Conservation (phyloP, 805 yeast species). For the Candida alai region DNA sequence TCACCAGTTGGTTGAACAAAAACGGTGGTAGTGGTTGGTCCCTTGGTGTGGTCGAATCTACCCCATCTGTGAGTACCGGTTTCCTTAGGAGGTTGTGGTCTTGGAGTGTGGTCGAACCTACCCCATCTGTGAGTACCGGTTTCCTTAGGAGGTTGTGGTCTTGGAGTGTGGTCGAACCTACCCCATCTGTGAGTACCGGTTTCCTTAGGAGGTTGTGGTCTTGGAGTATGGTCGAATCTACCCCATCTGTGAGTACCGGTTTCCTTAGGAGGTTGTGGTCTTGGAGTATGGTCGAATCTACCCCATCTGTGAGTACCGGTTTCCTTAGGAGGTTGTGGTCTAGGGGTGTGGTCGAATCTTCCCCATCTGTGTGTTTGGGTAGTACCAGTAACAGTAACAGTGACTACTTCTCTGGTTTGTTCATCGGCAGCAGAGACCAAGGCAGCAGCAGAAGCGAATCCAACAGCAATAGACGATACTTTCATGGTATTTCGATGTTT, state of each 20-base stretch:
- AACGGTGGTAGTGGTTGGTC: slow-evolving; percentile 31
- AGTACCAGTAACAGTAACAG: slow-evolving; percentile 31
- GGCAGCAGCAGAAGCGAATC: slow-evolving; percentile 35
- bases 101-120: slow-evolving; percentile 48
- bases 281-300: slow-evolving; percentile 48
- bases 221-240: slow-evolving; percentile 35
- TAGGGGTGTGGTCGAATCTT: slow-evolving; percentile 47
- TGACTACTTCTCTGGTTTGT: slow-evolving; percentile 18
- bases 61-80: slow-evolving; percentile 33
- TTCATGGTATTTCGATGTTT: slow-evolving; percentile 32
- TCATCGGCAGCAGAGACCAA: slow-evolving; percentile 19
- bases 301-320: slow-evolving; percentile 32
- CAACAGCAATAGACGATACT: slow-evolving; percentile 38
- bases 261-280: slow-evolving; percentile 14
- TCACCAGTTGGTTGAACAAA: slow-evolving; percentile 10
- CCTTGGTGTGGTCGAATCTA: slow-evolving; percentile 33
- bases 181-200: slow-evolving; percentile 52
- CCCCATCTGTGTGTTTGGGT: slow-evolving; percentile 52
- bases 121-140: slow-evolving; percentile 52
- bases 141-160: slow-evolving; percentile 14
- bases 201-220: slow-evolving; percentile 5
- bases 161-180: slow-evolving; percentile 48
- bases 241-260: slow-evolving; percentile 29
- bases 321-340: slow-evolving; percentile 16
- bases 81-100: slow-evolving; percentile 14